These are phyloP conservation scores for Gymnopus androsaceus DNA, from an alignment of 1,284 basidiomycete genomes.

Conservation along the genomic window DNA sequence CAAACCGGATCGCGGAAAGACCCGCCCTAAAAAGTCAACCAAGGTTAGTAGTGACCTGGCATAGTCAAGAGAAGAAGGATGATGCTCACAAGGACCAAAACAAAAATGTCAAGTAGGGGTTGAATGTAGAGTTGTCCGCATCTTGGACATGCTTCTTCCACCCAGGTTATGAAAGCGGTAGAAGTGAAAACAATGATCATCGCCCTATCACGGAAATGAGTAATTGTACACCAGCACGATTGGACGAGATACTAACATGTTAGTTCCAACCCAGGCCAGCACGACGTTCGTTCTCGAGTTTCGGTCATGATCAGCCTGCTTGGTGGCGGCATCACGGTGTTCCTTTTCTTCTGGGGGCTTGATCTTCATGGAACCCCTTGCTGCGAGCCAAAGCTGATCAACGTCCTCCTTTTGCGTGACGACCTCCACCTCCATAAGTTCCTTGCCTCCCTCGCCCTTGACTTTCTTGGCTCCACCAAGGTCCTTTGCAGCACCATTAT, in stretches of 20 bases:
- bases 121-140: slow-evolving; percentile 60
- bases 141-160: slow-evolving; percentile 51
- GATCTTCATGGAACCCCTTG: slow-evolving; percentile 62
- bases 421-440: slow-evolving; percentile 82
- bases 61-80: slow-evolving; percentile 10
- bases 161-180: slow-evolving; percentile 69
- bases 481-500: slow-evolving; percentile 84
- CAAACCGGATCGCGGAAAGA: slow-evolving; percentile 77
- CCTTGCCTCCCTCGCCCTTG: slow-evolving; percentile 80
- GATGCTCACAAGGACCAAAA: slow-evolving; percentile 76
- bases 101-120: slow-evolving; percentile 83
- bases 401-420: slow-evolving; percentile 83
- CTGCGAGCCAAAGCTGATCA: slow-evolving; percentile 81
- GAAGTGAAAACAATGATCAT: slow-evolving; percentile 86
- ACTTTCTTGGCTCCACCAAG: slow-evolving; percentile 87
- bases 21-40: slow-evolving; percentile 60
- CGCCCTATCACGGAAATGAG: slow-evolving; percentile 39
- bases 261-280: slow-evolving; percentile 82
- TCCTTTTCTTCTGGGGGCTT: slow-evolving; percentile 72
- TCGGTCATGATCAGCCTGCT: slow-evolving; percentile 84
- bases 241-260: slow-evolving; percentile 57
- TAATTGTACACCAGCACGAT: slow-evolving; percentile 16
- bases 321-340: slow-evolving; percentile 84
- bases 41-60: not conserved
- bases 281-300: slow-evolving; percentile 86